phyloP scores from a whole-genome alignment of 176 grass and related monocot genomes.

The Rhynchospora pubera region DNA sequence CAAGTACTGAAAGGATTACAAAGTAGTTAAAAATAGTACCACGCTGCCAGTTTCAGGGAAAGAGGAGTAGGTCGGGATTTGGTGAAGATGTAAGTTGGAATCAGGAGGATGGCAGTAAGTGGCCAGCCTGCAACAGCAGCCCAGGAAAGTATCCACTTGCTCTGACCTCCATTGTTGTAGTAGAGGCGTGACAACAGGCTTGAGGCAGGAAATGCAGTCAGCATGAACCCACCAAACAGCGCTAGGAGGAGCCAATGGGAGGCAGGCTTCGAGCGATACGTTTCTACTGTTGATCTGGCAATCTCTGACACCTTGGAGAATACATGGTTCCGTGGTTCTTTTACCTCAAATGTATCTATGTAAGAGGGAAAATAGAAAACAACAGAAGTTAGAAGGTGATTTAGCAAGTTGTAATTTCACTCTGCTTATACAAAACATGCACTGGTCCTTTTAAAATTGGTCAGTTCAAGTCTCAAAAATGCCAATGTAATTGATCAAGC shows the following conservation, averaged over 20 bases:
- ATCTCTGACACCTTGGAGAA: slow-evolving; percentile 18
- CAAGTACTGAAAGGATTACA: not conserved
- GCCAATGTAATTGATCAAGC: not conserved
- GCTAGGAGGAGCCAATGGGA: slow-evolving; percentile 42
- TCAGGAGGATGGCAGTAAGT: slow-evolving; percentile 40
- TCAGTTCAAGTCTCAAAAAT: not conserved
- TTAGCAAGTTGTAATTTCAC: not conserved
- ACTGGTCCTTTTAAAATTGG: not conserved
- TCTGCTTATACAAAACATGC: not conserved
- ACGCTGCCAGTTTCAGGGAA: slow-evolving; percentile 33
- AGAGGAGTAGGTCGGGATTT: slow-evolving; percentile 39
- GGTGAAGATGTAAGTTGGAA: slow-evolving; percentile 38
- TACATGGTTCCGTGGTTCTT: slow-evolving; percentile 4
- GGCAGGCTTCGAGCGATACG: slow-evolving; percentile 39
- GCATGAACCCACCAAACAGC: slow-evolving; percentile 48
- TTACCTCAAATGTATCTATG: not conserved
- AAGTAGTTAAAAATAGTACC: slow-evolving; percentile 14
- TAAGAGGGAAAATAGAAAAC: not conserved
- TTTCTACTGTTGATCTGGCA: slow-evolving; percentile 11
- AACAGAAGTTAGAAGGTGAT: not conserved
- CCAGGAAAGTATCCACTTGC: slow-evolving; percentile 94
- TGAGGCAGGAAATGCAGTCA: slow-evolving; percentile 68
- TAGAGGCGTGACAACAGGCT: slow-evolving; percentile 74
- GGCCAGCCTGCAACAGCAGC: slow-evolving; percentile 77
- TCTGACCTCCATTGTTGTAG: slow-evolving; percentile 63